These are phyloP conservation scores for Chenopodium quinoa DNA, from an alignment of 148 eudicot species.

Conservation along the genomic window DNA sequence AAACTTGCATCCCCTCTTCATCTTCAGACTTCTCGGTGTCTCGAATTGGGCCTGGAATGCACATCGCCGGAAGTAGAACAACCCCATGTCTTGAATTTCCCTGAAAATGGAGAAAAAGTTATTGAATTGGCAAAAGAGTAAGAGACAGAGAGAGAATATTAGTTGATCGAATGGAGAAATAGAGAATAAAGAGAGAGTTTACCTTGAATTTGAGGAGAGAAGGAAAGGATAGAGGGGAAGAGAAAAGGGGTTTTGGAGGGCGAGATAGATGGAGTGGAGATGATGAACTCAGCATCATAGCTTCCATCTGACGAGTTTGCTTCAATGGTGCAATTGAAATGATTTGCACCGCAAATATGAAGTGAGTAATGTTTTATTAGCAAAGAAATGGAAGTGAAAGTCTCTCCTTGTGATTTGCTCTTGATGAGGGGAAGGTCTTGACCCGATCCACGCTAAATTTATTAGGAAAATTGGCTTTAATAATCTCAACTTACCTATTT, in stretches of 20 bases:
- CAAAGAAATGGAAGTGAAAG: too few relatives aligned
- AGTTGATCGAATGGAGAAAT: too few relatives aligned
- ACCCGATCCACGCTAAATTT: too few relatives aligned
- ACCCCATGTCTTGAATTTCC: neutral
- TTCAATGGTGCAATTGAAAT: neutral
- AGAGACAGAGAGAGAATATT: too few relatives aligned
- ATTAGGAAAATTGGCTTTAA: too few relatives aligned
- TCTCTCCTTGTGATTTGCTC: too few relatives aligned
- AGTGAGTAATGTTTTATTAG: neutral
- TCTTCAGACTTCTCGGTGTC: conserved; percentile 34
- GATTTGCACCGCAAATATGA: neutral
- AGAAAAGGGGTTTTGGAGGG: neutral
- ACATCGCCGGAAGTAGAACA: conserved; percentile 13
- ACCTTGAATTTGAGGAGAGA: neutral
- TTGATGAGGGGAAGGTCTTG: too few relatives aligned
- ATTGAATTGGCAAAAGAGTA: too few relatives aligned
- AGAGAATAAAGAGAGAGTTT: too few relatives aligned
- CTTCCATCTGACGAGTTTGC: neutral
- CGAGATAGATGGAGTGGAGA: neutral
- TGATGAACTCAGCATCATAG: neutral
- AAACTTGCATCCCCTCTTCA: neutral
- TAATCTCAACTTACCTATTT: too few relatives aligned
- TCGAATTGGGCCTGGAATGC: conserved; percentile 15
- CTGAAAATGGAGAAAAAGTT: too few relatives aligned
- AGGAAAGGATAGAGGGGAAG: neutral